These are phyloP conservation scores for Heterobasidion irregulare DNA, from an alignment of 1,284 basidiomycete genomes.

Conservation along the genomic window DNA sequence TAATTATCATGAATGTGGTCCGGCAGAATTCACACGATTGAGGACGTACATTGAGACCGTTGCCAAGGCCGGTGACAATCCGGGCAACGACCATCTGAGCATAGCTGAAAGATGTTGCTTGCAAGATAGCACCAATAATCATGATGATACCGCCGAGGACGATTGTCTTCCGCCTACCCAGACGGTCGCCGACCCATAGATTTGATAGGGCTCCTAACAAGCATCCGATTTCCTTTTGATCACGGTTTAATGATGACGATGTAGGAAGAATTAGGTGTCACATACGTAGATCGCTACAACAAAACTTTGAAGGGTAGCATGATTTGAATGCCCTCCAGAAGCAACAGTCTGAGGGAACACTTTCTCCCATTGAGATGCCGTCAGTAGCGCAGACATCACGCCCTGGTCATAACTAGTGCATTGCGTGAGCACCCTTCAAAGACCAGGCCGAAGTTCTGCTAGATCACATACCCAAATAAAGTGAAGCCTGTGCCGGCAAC, in stretches of 20 bases:
- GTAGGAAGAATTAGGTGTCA: slow-evolving; percentile 5
- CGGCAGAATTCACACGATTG: neutral
- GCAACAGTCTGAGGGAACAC: slow-evolving; percentile 39
- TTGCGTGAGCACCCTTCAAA: neutral
- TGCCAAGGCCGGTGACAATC: slow-evolving; percentile 56
- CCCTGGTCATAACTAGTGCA: slow-evolving; percentile 50
- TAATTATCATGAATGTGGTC: slow-evolving; percentile 8
- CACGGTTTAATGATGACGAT: neutral
- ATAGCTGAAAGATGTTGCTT: slow-evolving; percentile 44
- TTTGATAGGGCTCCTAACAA: slow-evolving; percentile 43
- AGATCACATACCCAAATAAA: slow-evolving; percentile 39
- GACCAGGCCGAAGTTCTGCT: neutral
- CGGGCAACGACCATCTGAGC: slow-evolving; percentile 54
- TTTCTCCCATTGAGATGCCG: slow-evolving; percentile 43
- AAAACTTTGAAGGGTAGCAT: slow-evolving; percentile 47
- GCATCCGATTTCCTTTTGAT: slow-evolving; percentile 41
- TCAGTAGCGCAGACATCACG: slow-evolving; percentile 54
- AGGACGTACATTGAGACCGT: slow-evolving; percentile 51
- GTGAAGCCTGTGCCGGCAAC: slow-evolving; percentile 49
- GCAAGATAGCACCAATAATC: slow-evolving; percentile 57
- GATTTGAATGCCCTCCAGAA: slow-evolving; percentile 25
- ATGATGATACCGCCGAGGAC: slow-evolving; percentile 45
- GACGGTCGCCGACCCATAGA: slow-evolving; percentile 44
- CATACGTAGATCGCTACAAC: slow-evolving; percentile 46
- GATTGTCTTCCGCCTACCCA: slow-evolving; percentile 46